Percentiles rank a stretch among this genome's conserved stretches.
These are phyloP conservation scores for Xylaria polymorpha DNA, from an alignment of 2,329 filamentous ascomycete species.

Conservation along the genomic window DNA sequence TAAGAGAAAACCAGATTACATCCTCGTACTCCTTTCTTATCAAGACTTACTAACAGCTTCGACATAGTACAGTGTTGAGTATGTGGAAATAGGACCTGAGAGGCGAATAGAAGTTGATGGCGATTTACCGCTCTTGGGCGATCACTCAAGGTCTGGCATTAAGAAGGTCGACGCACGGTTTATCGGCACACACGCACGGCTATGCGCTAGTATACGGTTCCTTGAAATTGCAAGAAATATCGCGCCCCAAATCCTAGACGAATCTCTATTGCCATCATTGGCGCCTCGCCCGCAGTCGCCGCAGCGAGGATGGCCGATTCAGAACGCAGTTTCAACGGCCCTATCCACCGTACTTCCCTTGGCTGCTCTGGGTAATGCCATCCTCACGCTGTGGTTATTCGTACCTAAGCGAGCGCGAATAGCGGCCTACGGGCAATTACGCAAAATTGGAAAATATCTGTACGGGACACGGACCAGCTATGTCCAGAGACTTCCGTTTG, in stretches of 20 bases:
- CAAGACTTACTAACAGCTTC: too few relatives aligned
- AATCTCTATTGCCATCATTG: neutral
- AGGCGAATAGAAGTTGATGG: too few relatives aligned
- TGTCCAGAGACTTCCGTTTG: conserved; percentile 49
- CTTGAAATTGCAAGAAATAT: conserved; percentile 37
- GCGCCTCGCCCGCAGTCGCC: neutral
- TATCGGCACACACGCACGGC: too few relatives aligned
- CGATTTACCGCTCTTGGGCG: too few relatives aligned
- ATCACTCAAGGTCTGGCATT: too few relatives aligned
- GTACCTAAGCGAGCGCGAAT: conserved; percentile 38
- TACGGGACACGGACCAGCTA: conserved; percentile 37
- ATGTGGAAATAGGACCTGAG: too few relatives aligned
- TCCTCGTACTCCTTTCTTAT: too few relatives aligned
- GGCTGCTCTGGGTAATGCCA: conserved; percentile 22
- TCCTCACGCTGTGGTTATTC: conserved; percentile 39
- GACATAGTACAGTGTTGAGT: too few relatives aligned
- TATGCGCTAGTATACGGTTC: too few relatives aligned
- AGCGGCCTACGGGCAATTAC: conserved; percentile 39
- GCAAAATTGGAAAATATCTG: conserved; percentile 37
- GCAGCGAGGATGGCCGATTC: neutral
- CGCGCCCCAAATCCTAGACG: conserved; percentile 22
- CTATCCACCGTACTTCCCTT: conserved; percentile 1
- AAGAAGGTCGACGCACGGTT: too few relatives aligned
- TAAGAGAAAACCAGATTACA: too few relatives aligned
- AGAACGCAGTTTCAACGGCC: neutral